phyloP scores from a whole-genome alignment of 352 stramenopile genomes.

The Phytophthora sojae region DNA sequence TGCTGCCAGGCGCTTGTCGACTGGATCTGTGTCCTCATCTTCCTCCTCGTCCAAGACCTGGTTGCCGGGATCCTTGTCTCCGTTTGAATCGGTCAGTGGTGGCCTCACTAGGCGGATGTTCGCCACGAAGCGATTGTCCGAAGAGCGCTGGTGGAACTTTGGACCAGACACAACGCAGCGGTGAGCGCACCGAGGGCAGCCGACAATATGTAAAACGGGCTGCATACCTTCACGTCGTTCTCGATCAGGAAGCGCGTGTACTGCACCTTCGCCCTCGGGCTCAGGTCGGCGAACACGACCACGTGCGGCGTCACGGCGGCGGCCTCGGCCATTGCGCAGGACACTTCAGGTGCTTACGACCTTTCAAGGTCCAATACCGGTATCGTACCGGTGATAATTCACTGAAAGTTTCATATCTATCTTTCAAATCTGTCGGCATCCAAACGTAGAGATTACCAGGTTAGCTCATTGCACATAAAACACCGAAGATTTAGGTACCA shows the following conservation, averaged over 20 bases:
- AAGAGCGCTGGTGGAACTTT: constrained; percentile 61
- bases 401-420: too few relatives aligned
- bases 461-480: not conserved
- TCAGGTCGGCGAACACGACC: constrained; percentile 75
- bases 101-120: constrained; percentile 53
- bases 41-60: constrained; percentile 15
- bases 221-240: constrained; percentile 60
- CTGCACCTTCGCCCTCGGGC: constrained; percentile 54
- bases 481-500: not conserved
- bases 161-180: not conserved
- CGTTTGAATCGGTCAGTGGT: not conserved
- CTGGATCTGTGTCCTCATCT: constrained; percentile 2
- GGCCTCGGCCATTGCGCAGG: constrained; percentile 6
- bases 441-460: not conserved
- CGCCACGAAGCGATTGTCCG: constrained; percentile 64
- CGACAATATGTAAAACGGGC: not conserved
- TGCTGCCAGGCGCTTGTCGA: constrained; percentile 26
- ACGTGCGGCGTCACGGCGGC: constrained; percentile 40
- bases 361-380: constrained; percentile 13
- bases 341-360: constrained; percentile 7
- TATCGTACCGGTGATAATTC: not conserved
- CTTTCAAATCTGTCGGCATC: not conserved
- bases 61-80: not conserved
- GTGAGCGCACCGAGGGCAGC: not conserved
- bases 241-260: constrained; percentile 81